Evolutionary conservation across 108 stramenopile species (phyloP).

Genomic region (Bacterosira constricta): DNA sequence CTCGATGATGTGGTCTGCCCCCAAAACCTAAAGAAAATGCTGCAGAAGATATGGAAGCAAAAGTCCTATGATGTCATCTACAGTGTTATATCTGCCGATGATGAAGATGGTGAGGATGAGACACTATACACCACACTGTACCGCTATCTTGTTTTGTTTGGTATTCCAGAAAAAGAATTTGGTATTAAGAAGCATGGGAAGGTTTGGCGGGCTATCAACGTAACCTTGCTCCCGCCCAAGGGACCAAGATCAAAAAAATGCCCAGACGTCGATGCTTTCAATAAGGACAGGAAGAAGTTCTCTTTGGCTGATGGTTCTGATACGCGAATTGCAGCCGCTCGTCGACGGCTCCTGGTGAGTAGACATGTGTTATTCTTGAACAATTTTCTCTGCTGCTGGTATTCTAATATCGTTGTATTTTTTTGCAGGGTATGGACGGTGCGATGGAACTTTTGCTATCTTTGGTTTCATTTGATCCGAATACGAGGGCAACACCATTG

Average conservation of each 20-base stretch:
- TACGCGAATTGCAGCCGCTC: constrained; percentile 64
- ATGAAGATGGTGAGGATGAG: constrained; percentile 84
- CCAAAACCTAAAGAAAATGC: constrained; percentile 49
- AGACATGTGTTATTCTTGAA: not conserved
- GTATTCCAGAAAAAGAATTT: constrained; percentile 69
- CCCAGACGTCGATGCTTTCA: constrained; percentile 52
- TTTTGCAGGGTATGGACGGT: constrained; percentile 60
- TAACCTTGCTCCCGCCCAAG: constrained; percentile 13
- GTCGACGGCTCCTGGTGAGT: constrained; percentile 50
- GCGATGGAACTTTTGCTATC: constrained; percentile 80
- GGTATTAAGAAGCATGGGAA: constrained; percentile 40
- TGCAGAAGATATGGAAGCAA: constrained; percentile 84
- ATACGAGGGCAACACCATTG: constrained; percentile 61
- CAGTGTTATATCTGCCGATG: constrained; percentile 76
- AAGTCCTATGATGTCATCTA: constrained; percentile 70
- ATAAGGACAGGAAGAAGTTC: constrained; percentile 61
- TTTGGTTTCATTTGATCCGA: constrained; percentile 74
- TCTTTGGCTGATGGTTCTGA: constrained; percentile 68
- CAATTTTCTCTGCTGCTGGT: not conserved
- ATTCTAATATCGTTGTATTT: not conserved
- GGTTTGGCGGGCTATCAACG: constrained; percentile 76
- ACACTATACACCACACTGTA: constrained; percentile 94
- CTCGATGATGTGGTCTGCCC: constrained; percentile 90
- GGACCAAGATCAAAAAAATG: constrained; percentile 24
- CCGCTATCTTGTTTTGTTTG: constrained; percentile 91